phyloP scores from a whole-genome alignment of 495 filamentous ascomycete species.

The Hyaloscypha finlandica region DNA sequence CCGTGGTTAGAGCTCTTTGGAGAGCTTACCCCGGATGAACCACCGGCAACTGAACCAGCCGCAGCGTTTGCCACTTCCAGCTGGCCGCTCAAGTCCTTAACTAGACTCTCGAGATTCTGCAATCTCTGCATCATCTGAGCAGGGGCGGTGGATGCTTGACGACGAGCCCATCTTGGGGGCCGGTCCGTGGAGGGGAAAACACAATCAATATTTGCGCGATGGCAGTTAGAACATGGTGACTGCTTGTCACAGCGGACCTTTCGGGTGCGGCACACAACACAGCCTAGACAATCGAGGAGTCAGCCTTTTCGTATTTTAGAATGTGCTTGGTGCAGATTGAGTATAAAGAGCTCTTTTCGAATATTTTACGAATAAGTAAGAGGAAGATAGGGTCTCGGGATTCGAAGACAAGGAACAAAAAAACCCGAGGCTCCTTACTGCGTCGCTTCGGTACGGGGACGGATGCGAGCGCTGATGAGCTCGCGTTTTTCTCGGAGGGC shows the following conservation, averaged over 20 bases:
- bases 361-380: neutral
- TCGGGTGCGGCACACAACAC: constrained; percentile 55
- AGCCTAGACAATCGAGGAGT: constrained; percentile 37
- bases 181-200: constrained; percentile 49
- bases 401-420: neutral
- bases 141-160: constrained; percentile 34
- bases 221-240: constrained; percentile 67
- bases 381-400: neutral
- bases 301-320: neutral
- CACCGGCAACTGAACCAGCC: neutral
- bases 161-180: constrained; percentile 55
- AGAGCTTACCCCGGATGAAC: constrained; percentile 11
- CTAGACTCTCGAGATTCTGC: constrained; percentile 53
- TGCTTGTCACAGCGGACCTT: constrained; percentile 73
- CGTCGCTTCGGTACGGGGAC: constrained; percentile 40
- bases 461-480: constrained; percentile 18
- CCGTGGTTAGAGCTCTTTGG: constrained; percentile 33
- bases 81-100: constrained; percentile 56
- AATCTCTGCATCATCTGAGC: constrained; percentile 54
- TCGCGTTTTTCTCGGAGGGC: constrained; percentile 41
- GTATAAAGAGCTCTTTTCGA: neutral
- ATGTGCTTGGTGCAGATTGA: neutral
- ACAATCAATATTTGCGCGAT: constrained; percentile 60
- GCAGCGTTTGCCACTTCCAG: constrained; percentile 21
- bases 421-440: neutral